Conservation (phyloP, 1,139 yeast genomes). For the Blastobotrys arbuscula region DNA sequence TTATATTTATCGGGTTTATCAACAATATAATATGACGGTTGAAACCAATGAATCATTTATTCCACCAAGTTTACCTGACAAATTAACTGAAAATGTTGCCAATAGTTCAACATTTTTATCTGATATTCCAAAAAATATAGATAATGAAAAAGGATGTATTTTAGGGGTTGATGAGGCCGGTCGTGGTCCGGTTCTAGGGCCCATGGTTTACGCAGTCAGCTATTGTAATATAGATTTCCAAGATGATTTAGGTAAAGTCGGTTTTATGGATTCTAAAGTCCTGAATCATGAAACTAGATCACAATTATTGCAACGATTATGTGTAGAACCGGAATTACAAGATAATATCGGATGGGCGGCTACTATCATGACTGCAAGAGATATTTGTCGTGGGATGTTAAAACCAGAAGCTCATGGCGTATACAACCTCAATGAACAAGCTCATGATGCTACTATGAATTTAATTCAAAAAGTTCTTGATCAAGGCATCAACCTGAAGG, state of each 20-base stretch:
- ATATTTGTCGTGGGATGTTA: slow-evolving; percentile 85
- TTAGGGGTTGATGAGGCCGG: slow-evolving; percentile 98
- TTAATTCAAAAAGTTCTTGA: slow-evolving; percentile 59
- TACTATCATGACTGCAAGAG: slow-evolving; percentile 77
- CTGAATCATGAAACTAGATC: slow-evolving; percentile 68
- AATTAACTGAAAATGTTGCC: slow-evolving; percentile 17
- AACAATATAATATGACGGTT: neutral
- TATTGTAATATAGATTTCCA: slow-evolving; percentile 58
- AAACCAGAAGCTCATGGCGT: slow-evolving; percentile 47
- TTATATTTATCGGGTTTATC: too few species aligned
- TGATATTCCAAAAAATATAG: slow-evolving; percentile 31
- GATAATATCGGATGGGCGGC: slow-evolving; percentile 82
- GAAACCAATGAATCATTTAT: slow-evolving; percentile 14
- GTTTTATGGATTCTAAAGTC: slow-evolving; percentile 91
- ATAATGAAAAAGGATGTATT: slow-evolving; percentile 37
- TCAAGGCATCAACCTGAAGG: slow-evolving; percentile 56
- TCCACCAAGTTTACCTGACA: slow-evolving; percentile 29
- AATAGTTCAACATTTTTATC: slow-evolving; percentile 36
- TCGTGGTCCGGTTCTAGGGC: slow-evolving; percentile 90
- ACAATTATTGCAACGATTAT: slow-evolving; percentile 54
- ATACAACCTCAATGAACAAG: slow-evolving; percentile 88
- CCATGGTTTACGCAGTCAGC: slow-evolving; percentile 93
- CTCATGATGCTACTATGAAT: slow-evolving; percentile 87
- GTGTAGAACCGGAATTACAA: slow-evolving; percentile 40
- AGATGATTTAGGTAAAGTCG: slow-evolving; percentile 55